A percentile compares a stretch with the other conserved stretches of the same genome.
Evolutionary conservation across 2,329 filamentous ascomycete species (phyloP).

Genomic region (Pochonia chlamydosporia): DNA sequence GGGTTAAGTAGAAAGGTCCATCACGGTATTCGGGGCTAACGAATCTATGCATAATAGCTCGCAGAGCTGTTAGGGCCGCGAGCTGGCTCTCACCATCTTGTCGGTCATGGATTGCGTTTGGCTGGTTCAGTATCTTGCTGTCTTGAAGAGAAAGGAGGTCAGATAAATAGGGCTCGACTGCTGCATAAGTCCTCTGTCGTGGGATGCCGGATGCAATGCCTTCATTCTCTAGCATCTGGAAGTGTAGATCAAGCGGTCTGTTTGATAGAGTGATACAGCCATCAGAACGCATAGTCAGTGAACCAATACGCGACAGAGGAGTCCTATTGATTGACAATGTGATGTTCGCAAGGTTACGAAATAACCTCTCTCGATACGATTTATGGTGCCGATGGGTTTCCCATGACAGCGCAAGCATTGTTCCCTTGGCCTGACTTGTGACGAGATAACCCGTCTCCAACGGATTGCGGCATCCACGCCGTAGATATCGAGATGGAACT

Average conservation of each 20-base stretch:
- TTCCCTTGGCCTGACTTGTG: neutral
- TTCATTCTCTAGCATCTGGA: slow-evolving; percentile 28
- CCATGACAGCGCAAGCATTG: slow-evolving; percentile 1
- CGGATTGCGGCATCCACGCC: neutral
- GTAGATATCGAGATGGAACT: neutral
- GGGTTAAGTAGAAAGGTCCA: slow-evolving; percentile 24
- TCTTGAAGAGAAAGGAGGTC: slow-evolving; percentile 28
- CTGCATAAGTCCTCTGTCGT: slow-evolving; percentile 23
- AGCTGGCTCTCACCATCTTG: slow-evolving; percentile 23
- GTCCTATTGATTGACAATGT: neutral
- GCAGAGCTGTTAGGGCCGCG: slow-evolving; percentile 21
- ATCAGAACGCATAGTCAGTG: neutral
- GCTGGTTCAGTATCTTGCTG: slow-evolving; percentile 25
- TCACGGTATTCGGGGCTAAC: slow-evolving; percentile 15
- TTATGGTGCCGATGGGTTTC: neutral
- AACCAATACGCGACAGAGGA: neutral
- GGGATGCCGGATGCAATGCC: slow-evolving; percentile 25
- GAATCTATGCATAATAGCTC: slow-evolving; percentile 17
- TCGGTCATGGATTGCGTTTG: slow-evolving; percentile 22
- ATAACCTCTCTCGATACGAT: neutral
- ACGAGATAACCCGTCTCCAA: neutral
- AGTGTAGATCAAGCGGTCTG: slow-evolving; percentile 13
- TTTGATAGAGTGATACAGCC: neutral
- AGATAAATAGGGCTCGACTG: slow-evolving; percentile 20
- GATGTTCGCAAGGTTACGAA: neutral